Evolutionary conservation across 164 flowering plant genomes (phyloP), one percentile per base, ranked within the genome.

Genomic region (Echeveria elegans): DNA sequence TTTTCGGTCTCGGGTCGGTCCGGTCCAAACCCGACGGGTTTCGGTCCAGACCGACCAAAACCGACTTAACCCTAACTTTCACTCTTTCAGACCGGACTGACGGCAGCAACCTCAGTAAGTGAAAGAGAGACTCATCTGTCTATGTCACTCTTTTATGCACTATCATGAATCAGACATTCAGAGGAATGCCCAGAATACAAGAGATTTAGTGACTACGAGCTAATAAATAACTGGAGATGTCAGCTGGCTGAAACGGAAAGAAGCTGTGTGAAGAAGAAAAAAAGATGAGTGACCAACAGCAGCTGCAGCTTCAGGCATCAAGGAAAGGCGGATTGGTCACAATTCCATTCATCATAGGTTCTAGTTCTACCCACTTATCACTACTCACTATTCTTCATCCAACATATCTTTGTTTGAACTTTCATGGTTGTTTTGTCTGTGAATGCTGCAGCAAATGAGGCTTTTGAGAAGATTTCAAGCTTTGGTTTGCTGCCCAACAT

Each of bases 341-440:
- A 67, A 75, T 82, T 77, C 83, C 83, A 23, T 82, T 82, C 74
- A 85, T 86, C 64, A 85, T 86, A 69, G 87, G 88, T 84, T 76
- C 66, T 2, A 36, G 8, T 29, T 21, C n/a, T 2, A 15, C n/a
- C n/a, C n/a, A n/a, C n/a, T n/a, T n/a, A n/a, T n/a, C n/a, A n/a
- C n/a, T n/a, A n/a, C n/a, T 9, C 18, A 43, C 36, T 63, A 41
- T 26, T 16, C 12, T 63, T 37, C 2, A 18, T 6, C 15, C 41
- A 63, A 36, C 26, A 18, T 5, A 12, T 12, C 45, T 36, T 32
- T 63, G 18, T 37, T 36, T 36, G 14, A 63, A 11, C 38, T 43
- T 43, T 43, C 45, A 34, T 34, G 41, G 31, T 6, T n/a, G 9
- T 5, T 4, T 28, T 56, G 61, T 56, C 28, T 56, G n/a, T n/a